Base-by-base conservation (phyloP, 176 grass and related monocot species). In the Oryza coarctata region DNA sequence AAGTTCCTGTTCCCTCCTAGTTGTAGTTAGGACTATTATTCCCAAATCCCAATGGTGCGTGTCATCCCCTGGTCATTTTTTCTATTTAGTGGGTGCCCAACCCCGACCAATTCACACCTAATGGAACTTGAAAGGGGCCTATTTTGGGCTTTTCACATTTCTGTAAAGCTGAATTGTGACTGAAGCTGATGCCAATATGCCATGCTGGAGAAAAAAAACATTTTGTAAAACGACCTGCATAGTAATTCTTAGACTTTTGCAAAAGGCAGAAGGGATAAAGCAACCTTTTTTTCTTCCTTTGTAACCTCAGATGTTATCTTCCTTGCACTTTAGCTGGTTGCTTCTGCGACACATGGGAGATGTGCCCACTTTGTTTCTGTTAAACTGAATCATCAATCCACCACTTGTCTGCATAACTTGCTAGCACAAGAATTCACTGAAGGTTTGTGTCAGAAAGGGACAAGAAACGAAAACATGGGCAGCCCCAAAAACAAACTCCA, bases 1-100 rank as follows among this genome's bases (percentile, higher is more conserved):
- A 91, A 84, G 77, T 87, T 64, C 81, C 75, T 32, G 78, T 90
- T 49, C 75, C 84, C 17, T 88, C 82, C 57, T 70, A 83, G 77
- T 27, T 63, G 20, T 70, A 71, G 65, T 30, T 78, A 79, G 22
- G 35, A 66, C 63, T 10, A 47, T 75, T n/a, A n/a, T n/a, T n/a
- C n/a, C n/a, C n/a, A n/a, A n/a, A n/a, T 35, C 45, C 45, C 73
- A 41, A 17, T 76, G 13, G 7, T 39, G 45, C 13, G 43, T 40
- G 29, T 23, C 68, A 17, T 79, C 28, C 11, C 4, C 20, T 83
- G 71, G 79, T 43, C 87, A 73, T 77, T 45, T 63, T 63, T 32
- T 55, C 33, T 50, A 63, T 70, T 80, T 25, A 32, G 14, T 52
- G 65, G 66, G 41, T 30, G 36, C 33, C 55, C 55, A 60, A 60